Evolutionary conservation across 202 grass and related monocot genomes (phyloP), one percentile per base, ranked within the genome.

Genomic region (Hordeum pubiflorum): DNA sequence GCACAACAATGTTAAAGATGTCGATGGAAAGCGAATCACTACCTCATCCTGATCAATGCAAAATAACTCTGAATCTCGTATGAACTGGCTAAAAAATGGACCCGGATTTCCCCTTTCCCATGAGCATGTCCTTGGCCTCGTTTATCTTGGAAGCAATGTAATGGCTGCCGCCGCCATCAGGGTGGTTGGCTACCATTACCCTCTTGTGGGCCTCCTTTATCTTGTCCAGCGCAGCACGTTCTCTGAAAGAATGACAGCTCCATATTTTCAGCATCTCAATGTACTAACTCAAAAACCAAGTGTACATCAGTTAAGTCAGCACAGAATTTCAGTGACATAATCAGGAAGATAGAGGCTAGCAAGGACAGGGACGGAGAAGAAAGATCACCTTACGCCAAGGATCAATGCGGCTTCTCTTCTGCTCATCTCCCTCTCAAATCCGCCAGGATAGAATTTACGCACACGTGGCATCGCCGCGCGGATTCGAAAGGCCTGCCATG

Each of bases 141-240:
- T 95, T 95, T 39, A 93, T 93, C 80, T 95, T 95, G 0, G 87
- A 93, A 2, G 96, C 96, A 0, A 95, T 36, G 34, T 93, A 99
- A 90, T 99, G 96, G 67, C 96, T 99, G 60, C 96, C 96, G 63
- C 96, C 90, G 13, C 84, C 85, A 66, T 99, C 90, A 14, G 90
- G 96, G 75, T 99, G 92, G 67, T 99, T 99, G 4, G 92, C 96
- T 29, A 91, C 79, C 92, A 99, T 93, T 55, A 88, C 90, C 66
- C 85, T 95, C 84, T 72, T 91, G 79, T 99, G 96, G 69, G 96
- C 96, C 40, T 91, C 96, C 82, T 90, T 99, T 72, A 99, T 93
- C 82, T 91, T 99, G 60, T 95, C 87, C 24, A 85, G 0, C 17
- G 90, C 85, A 27, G 87, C 89, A 83, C 86, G 92, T 52, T 99